Percentiles rank a stretch among this genome's conserved stretches.
phyloP scores from a whole-genome alignment of 768 basidiomycete genomes.

The Chlorophyllum brunneum region DNA sequence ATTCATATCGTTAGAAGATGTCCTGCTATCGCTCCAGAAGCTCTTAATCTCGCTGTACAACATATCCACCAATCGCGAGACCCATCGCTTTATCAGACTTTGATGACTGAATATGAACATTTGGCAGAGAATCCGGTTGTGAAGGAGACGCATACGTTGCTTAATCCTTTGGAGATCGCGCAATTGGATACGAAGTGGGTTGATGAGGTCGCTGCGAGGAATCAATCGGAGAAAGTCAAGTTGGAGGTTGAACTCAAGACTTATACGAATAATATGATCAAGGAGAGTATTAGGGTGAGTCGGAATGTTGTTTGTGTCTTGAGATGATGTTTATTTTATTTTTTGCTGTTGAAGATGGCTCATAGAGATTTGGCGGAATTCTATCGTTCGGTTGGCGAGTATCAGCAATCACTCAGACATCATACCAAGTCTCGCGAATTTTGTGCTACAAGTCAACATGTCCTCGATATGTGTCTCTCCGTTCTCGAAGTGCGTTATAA shows the following conservation, averaged over 20 bases:
- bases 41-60: slow-evolving; percentile 61
- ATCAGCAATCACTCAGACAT: slow-evolving; percentile 67
- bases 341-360: slow-evolving; percentile 61
- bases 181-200: slow-evolving; percentile 67
- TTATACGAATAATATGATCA: slow-evolving; percentile 96
- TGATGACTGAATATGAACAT: slow-evolving; percentile 54
- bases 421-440: slow-evolving; percentile 92
- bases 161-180: slow-evolving; percentile 44
- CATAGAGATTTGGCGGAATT: slow-evolving; percentile 86
- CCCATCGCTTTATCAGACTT: slow-evolving; percentile 49
- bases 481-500: slow-evolving; percentile 62
- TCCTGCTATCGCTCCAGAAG: slow-evolving; percentile 68
- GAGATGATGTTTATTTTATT: background rate
- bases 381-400: slow-evolving; percentile 71
- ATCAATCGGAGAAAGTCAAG: slow-evolving; percentile 71
- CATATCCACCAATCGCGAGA: slow-evolving; percentile 70
- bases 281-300: slow-evolving; percentile 91
- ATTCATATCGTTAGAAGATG: slow-evolving; percentile 61
- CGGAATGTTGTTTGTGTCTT: background rate
- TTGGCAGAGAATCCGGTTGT: slow-evolving; percentile 27
- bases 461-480: slow-evolving; percentile 90
- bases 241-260: slow-evolving; percentile 94
- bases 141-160: slow-evolving; percentile 26
- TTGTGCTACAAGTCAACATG: slow-evolving; percentile 85
- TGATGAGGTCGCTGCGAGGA: slow-evolving; percentile 62